Base-by-base conservation (phyloP, 2,329 filamentous ascomycete genomes). In the Cercospora sojina region DNA sequence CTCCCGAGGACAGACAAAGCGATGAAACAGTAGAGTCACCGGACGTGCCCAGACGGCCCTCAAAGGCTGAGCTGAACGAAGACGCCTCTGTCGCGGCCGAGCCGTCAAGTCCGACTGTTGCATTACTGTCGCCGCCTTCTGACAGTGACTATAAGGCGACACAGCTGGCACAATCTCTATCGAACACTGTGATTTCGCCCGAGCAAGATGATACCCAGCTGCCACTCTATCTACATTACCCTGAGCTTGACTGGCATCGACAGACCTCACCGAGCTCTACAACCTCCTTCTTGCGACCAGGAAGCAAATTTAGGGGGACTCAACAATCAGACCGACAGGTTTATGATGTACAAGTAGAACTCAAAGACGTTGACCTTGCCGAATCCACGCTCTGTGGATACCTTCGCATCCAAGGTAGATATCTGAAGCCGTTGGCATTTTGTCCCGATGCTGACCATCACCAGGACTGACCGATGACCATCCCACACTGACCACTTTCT, bases 341-440 rank as follows among this genome's bases (percentile, higher is more conserved):
- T 9, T 99, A 99, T 77, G 92, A 97, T 84, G 95, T 99, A 0
- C 91, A 97, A 75, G 95, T 99, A 2, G 93, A 97, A 77, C 92
- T 99, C 72, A 97, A 98, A 80, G 90, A 97, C 80, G 93, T 98
- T 53, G 93, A 98, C 77, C 90, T 98, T 85, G 87, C 89, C 64
- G 92, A 98, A 78, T 97, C 93, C 5, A 97, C 94, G 74, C 84
- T 99, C 6, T 98, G 94, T 77, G 95, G 95, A 58, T 98, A 97
- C 79, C 83, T 99, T 70, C 91, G 91, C 72, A 99, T 99, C 71
- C 91, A 97, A 89, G 94, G 94, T 93, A 75, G 66, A 25, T 18
- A 35, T 56, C n/a, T 29, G n/a, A 51, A 18, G 27, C 20, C 7
- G 23, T 43, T n/a, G 20, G 13, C 18, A 3, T 27, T 6, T 13